phyloP scores from a whole-genome alignment of 2,329 filamentous ascomycete genomes.

The Monilinia vaccinii-corymbosi region DNA sequence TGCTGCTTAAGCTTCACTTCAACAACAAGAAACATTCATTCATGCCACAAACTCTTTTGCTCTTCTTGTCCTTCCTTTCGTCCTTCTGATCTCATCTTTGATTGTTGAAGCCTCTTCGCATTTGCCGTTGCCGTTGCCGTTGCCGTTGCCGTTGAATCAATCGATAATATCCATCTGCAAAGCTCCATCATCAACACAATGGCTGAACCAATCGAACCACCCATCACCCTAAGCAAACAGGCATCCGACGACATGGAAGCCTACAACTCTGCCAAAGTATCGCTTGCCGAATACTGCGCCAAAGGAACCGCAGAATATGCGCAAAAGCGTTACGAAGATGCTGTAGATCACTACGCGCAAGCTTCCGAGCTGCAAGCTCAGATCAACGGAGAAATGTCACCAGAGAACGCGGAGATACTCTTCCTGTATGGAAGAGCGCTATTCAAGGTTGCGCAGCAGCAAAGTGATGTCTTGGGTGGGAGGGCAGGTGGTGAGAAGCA shows the following conservation, averaged over 20 bases:
- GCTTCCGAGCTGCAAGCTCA: constrained; percentile 85
- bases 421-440: constrained; percentile 91
- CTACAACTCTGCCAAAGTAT: constrained; percentile 41
- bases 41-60: constrained; percentile 11
- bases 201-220: constrained; percentile 25
- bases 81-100: not conserved
- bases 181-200: constrained; percentile 13
- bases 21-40: not conserved
- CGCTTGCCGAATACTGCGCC: constrained; percentile 66
- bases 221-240: constrained; percentile 16
- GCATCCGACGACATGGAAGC: constrained; percentile 22
- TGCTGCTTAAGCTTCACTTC: no score
- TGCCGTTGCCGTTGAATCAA: no score
- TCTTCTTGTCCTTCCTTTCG: no score
- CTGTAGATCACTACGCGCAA: constrained; percentile 78
- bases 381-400: constrained; percentile 84
- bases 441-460: constrained; percentile 87
- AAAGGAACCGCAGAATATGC: constrained; percentile 79
- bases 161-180: not conserved
- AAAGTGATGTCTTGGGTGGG: constrained; percentile 87
- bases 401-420: constrained; percentile 85
- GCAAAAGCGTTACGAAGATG: constrained; percentile 78
- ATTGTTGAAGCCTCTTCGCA: not conserved
- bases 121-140: no score
- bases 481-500: constrained; percentile 55